Evolutionary conservation across 441 rosid species (phyloP).

Genomic region (Populus trichocarpa): DNA sequence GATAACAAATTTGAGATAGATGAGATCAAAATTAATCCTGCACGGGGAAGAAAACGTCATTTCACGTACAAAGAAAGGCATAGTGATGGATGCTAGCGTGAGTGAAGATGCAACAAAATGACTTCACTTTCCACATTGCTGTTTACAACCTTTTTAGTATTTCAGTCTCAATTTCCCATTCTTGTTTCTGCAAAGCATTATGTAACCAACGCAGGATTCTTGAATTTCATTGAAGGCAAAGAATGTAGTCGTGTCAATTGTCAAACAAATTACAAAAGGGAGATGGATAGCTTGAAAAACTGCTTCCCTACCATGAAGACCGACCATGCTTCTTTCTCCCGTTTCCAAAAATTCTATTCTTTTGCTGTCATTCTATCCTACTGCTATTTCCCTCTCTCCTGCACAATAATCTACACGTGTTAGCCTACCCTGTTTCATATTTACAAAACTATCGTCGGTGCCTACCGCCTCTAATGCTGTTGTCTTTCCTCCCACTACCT

Average conservation of each 20-base stretch:
- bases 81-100: no score
- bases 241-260: constrained; percentile 18
- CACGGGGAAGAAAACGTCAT: no score
- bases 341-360: constrained; percentile 21
- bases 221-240: constrained; percentile 25
- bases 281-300: constrained; percentile 12
- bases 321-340: constrained; percentile 10
- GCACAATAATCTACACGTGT: constrained; percentile 43
- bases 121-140: background rate
- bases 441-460: constrained; percentile 41
- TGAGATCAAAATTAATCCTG: no score
- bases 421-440: constrained; percentile 46
- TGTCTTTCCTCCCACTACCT: constrained; percentile 38
- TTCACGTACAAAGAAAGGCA: no score
- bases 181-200: background rate
- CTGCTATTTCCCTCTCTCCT: constrained; percentile 29
- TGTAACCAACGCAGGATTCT: constrained; percentile 2
- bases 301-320: background rate
- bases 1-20: no score
- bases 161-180: background rate
- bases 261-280: constrained; percentile 28
- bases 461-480: constrained; percentile 25
- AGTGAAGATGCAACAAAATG: no score
- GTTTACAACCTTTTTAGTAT: no score
- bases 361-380: constrained; percentile 30